These are phyloP conservation scores for Carex kokanica DNA, from an alignment of 176 grass and related monocot genomes.

Conservation along the genomic window DNA sequence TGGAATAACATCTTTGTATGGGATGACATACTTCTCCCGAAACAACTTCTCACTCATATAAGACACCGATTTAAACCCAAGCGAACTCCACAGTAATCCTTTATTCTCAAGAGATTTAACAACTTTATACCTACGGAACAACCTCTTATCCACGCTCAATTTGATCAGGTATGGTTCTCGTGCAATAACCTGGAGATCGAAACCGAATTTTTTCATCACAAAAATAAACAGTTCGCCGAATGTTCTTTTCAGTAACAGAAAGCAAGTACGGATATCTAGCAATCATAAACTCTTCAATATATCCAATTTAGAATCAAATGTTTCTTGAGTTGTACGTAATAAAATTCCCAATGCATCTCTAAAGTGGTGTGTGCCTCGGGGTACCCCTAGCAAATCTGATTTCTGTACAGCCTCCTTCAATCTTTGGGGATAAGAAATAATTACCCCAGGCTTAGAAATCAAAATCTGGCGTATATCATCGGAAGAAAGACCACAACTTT, in stretches of 20 bases:
- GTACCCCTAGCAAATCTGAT: conserved; percentile 31
- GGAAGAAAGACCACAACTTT: conserved; percentile 27
- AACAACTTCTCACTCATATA: conserved; percentile 43
- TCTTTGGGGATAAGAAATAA: conserved; percentile 17
- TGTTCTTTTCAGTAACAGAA: conserved; percentile 35
- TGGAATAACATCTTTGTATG: conserved; percentile 34
- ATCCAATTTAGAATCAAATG: conserved; percentile 32
- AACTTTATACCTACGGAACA: conserved; percentile 40
- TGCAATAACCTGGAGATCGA: conserved; percentile 39
- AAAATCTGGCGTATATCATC: conserved; percentile 18
- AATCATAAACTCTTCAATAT: conserved; percentile 37
- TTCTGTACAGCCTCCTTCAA: conserved; percentile 22
- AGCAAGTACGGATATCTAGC: conserved; percentile 34
- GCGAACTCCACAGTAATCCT: conserved; percentile 20
- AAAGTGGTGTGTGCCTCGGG: conserved; percentile 34
- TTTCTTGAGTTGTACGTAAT: conserved; percentile 32
- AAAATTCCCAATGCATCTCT: conserved; percentile 31
- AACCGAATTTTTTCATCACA: conserved; percentile 34
- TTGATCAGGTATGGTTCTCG: conserved; percentile 36
- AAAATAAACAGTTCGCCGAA: conserved; percentile 34
- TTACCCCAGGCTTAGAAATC: conserved; percentile 23
- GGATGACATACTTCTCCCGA: conserved; percentile 43
- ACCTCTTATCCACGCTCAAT: conserved; percentile 47
- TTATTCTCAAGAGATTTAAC: conserved; percentile 44
- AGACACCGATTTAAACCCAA: conserved; percentile 33